Conservation (phyloP, 371 early-diverging fungal genomes). For the Dinochytrium kinnereticum region DNA sequence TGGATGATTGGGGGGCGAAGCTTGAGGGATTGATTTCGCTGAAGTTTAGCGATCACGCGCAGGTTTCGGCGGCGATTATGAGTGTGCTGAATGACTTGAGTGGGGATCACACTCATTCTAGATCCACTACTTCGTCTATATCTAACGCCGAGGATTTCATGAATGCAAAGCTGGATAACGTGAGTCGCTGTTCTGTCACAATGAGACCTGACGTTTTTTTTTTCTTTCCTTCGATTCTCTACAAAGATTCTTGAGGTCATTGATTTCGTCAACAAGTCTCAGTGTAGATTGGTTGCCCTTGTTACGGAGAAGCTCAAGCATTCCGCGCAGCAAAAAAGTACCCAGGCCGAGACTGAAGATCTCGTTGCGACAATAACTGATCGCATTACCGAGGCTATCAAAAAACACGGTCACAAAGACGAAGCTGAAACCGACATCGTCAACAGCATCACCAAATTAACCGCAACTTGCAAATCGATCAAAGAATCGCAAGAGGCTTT, state of each 20-base stretch:
- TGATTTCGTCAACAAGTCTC: constrained; percentile 37
- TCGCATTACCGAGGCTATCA: too few relatives aligned
- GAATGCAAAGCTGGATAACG: constrained; percentile 33
- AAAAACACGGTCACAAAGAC: too few relatives aligned
- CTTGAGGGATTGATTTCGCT: background rate
- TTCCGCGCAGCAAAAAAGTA: background rate
- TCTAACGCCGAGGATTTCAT: constrained; percentile 18
- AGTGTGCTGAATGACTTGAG: constrained; percentile 1
- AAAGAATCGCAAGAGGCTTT: too few relatives aligned
- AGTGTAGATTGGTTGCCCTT: constrained; percentile 34
- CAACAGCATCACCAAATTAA: too few relatives aligned
- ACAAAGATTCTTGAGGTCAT: constrained; percentile 33
- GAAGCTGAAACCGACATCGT: too few relatives aligned
- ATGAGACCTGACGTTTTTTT: background rate
- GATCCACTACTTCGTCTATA: background rate
- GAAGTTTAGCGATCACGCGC: constrained; percentile 1
- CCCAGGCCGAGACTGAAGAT: background rate
- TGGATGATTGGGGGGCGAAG: background rate
- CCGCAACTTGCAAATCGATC: too few relatives aligned
- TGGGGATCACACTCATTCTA: background rate
- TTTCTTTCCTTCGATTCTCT: too few relatives aligned
- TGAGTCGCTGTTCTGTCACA: background rate
- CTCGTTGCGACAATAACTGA: too few relatives aligned
- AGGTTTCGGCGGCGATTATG: constrained; percentile 14
- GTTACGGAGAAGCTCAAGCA: constrained; percentile 26